Conservation (phyloP, 768 basidiomycete species). For the Daedaleopsis nitida region DNA sequence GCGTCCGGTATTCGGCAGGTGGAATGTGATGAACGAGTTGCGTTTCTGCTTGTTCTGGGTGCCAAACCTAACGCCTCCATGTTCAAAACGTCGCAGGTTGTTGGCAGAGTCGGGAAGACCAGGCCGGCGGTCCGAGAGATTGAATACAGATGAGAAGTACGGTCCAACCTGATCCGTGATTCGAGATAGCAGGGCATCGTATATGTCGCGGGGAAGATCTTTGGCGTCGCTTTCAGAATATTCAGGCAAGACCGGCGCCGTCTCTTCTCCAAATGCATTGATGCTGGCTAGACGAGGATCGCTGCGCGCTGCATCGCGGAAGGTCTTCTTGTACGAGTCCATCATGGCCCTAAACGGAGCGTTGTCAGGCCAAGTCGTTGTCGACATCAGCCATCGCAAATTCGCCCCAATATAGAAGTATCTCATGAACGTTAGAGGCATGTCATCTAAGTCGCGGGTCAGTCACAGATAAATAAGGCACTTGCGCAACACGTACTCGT, state of each 20-base stretch:
- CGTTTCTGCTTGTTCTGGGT: background rate
- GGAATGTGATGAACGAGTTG: background rate
- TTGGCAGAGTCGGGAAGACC: background rate
- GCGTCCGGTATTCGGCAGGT: background rate
- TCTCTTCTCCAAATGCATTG: too few relatives aligned
- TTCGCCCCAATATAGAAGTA: conserved; percentile 2
- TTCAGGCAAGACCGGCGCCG: background rate
- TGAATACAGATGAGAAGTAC: background rate
- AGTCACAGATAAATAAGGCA: too few relatives aligned
- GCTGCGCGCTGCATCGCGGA: background rate
- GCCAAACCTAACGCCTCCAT: background rate
- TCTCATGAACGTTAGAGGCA: conserved; percentile 1
- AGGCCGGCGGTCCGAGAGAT: background rate
- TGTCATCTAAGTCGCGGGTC: too few relatives aligned
- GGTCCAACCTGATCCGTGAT: background rate
- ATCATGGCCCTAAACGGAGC: background rate
- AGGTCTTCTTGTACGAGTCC: background rate
- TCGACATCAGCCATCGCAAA: background rate
- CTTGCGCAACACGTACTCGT: background rate
- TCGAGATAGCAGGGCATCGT: background rate
- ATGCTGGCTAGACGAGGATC: background rate
- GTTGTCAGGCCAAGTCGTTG: background rate
- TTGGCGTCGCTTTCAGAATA: background rate
- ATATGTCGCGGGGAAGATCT: background rate
- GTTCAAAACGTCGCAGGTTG: background rate